Percentiles rank a stretch among this genome's conserved stretches.
Conservation (phyloP, 768 basidiomycete species). For the Lyophyllum atratum region DNA sequence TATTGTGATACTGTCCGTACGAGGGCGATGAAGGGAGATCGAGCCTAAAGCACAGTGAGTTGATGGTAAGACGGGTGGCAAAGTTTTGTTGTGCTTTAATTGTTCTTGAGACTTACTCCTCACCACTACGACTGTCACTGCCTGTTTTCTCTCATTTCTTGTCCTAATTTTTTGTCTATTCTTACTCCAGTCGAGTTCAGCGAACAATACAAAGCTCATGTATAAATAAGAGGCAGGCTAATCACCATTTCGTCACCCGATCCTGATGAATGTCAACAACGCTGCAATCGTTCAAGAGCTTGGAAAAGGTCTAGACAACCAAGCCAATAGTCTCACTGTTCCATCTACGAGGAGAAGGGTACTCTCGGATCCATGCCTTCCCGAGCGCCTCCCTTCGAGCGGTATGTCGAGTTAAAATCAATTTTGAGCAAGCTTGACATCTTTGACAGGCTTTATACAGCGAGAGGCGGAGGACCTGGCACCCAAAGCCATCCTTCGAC, state of each 20-base stretch:
- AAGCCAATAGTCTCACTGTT: conserved; percentile 2
- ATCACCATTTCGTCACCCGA: not conserved
- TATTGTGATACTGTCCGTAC: not conserved
- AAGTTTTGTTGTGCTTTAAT: not conserved
- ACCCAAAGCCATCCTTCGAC: conserved; percentile 57
- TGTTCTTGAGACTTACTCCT: not conserved
- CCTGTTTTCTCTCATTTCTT: not conserved
- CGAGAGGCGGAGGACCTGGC: conserved; percentile 68
- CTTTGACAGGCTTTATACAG: conserved; percentile 59
- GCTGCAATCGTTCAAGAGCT: conserved; percentile 36
- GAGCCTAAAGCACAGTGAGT: not conserved
- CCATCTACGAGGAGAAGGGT: conserved; percentile 40
- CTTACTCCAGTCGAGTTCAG: not conserved
- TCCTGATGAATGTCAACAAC: conserved; percentile 56
- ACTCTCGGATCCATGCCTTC: conserved; percentile 58
- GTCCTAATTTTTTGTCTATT: not conserved
- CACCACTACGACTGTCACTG: not conserved
- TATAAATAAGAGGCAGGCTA: conserved; percentile 10
- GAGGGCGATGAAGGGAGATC: not conserved
- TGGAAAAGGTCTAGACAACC: conserved; percentile 27
- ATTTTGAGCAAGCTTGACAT: conserved; percentile 19
- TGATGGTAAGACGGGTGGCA: not conserved
- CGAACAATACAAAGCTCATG: conserved; percentile 8
- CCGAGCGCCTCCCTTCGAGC: conserved; percentile 66
- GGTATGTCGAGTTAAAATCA: conserved; percentile 38